Evolutionary conservation across 306 rosid genomes (phyloP), one percentile per base, ranked within the genome.

Genomic region (Cucurbita pepo): DNA sequence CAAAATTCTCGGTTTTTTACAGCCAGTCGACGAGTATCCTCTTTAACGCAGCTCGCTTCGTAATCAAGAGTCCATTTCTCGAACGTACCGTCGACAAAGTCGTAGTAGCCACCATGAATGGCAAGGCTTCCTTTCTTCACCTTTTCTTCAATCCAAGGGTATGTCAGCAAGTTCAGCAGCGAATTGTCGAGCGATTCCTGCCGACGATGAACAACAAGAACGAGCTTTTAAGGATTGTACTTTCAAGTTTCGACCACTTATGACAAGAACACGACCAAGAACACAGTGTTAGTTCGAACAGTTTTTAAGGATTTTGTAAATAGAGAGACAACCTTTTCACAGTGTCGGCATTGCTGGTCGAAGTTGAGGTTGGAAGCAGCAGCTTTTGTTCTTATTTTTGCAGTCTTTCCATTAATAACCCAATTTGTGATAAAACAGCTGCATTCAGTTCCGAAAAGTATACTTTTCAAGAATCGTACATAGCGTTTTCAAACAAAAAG

Each of bases 11-110:
- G 81, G 77, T 87, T 79, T 86, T 83, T 91, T 36, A 86, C 78
- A 4, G 91, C 81, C 75, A 91, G 62, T 65, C 69, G 75, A 55
- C 79, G 85, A 69, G 62, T 79, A 82, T 64, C 82, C 74, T 82
- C 84, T 56, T 73, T 77, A 43, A 67, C 75, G 74, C 79, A 78
- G 74, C 82, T 81, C 78, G 84, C 89, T 64, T 84, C 51, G 71
- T 85, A 89, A 81, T 94, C 97, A 56, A 94, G 79, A 74, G 97
- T 86, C 99, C 99, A 94, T 76, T 94, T 94, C 91, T 94, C 99
- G 69, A 94, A 94, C 65, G 99, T 81, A 83, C 99, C 91, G 50
- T 94, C 84, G 53, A 84, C 83, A 55, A 94, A 94, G 87, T 91
- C 85, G 66, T 94, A 94, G 82, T 94, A 94, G 52, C 97, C 95